Evolutionary conservation across 2,329 filamentous ascomycete species (phyloP).

Genomic region (Boeremia exigua): DNA sequence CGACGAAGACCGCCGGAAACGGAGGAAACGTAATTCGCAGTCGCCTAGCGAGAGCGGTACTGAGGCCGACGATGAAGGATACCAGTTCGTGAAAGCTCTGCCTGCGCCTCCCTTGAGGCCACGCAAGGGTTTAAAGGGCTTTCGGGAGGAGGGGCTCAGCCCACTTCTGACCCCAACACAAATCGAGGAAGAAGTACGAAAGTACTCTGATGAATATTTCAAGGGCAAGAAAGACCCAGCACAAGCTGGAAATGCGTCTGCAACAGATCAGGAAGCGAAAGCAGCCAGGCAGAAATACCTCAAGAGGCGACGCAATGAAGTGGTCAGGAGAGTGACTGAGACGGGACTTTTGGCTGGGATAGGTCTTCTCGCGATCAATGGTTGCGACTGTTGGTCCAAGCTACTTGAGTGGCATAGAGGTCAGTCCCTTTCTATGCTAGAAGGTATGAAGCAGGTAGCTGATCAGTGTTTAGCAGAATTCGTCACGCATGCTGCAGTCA

Average conservation of each 20-base stretch:
- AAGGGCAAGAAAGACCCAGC: constrained; percentile 26
- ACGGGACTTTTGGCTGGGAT: constrained; percentile 61
- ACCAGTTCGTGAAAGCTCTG: constrained; percentile 75
- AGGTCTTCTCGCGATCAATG: constrained; percentile 53
- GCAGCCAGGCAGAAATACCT: constrained; percentile 70
- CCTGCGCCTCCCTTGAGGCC: constrained; percentile 76
- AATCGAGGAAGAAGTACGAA: constrained; percentile 55
- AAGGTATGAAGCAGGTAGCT: constrained; percentile 8
- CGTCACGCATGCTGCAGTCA: constrained; percentile 45
- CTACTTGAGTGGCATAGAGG: constrained; percentile 51
- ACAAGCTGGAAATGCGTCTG: constrained; percentile 23
- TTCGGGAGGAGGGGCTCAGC: constrained; percentile 42
- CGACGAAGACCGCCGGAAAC: constrained; percentile 35
- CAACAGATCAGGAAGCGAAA: constrained; percentile 46
- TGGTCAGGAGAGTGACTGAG: constrained; percentile 71
- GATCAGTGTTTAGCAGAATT: constrained; percentile 46
- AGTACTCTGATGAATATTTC: constrained; percentile 48
- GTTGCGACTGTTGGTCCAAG: constrained; percentile 44
- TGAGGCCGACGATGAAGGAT: constrained; percentile 91
- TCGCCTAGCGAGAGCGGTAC: constrained; percentile 85
- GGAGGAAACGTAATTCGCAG: constrained; percentile 36
- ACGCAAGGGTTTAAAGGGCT: constrained; percentile 72
- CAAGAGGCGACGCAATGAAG: constrained; percentile 86
- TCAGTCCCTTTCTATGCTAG: constrained; percentile 20
- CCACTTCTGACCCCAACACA: constrained; percentile 56